Base-by-base conservation (phyloP, 306 rosid species). In the Vachellia collinsii region DNA sequence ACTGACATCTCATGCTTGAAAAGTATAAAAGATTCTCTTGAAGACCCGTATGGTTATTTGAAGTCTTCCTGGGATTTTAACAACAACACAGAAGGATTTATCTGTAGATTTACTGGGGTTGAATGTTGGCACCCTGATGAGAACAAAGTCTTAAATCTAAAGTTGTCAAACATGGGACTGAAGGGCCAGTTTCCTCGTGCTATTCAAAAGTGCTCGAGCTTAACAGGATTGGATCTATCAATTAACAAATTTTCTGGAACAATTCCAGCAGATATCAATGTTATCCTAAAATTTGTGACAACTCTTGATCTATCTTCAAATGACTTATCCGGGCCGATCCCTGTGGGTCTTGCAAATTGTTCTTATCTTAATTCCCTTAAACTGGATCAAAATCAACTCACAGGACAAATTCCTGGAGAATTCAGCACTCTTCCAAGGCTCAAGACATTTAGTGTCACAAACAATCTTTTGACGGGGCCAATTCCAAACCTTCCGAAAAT, bases 131-230 rank as follows among this genome's bases (percentile, higher is more conserved):
- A 68, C 73, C 73, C 73, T 20, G 73, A 68, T 42, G 73, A 68
- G 73, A 68, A 68, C 53, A 68, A 23, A 20, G 73, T 68, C 73
- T 68, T 68, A 11, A 68, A 68, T 68, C 53, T 68, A 0, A 68
- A 68, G 53, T 25, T 68, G 53, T 68, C 73, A 68, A 68, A 68
- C 13, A 68, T 68, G 73, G 73, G 53, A 9, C 73, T 68, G 37
- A 68, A 68, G 73, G 73, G 73, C 73, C 73, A 68, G 53, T 68
- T 68, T 68, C 73, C 73, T n/a, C 73, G 73, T 41, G 37, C 19
- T 4, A 68, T 68, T 68, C 73, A 5, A 68, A 68, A 68, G 1
- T 68, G 73, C 53, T 42, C 73, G 2, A 68, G 73, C 53, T 68
- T 68, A 42, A 68, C 73, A 1, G 73, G 73, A 22, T 68, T 68